phyloP scores from a whole-genome alignment of 768 basidiomycete genomes.

The Lactifluus pinguis region DNA sequence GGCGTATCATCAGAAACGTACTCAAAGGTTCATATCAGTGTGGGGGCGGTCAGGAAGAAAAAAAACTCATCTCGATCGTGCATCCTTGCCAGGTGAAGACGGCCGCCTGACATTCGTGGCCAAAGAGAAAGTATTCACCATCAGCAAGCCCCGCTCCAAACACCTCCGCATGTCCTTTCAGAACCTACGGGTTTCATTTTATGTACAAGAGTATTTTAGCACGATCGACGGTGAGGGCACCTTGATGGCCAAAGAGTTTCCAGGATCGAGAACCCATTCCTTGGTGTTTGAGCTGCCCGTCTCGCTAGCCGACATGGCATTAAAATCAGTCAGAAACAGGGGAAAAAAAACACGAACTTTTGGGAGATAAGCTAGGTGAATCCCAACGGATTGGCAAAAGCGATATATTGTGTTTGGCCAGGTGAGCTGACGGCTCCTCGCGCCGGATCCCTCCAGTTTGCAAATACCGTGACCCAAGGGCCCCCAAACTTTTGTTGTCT shows the following conservation, averaged over 20 bases:
- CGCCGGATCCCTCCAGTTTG: no score
- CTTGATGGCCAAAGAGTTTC: constrained; percentile 67
- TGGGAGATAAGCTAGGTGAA: background rate
- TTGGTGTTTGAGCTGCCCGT: constrained; percentile 22
- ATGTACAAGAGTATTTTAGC: background rate
- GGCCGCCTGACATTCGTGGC: constrained; percentile 80
- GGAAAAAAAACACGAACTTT: background rate
- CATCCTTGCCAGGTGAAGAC: constrained; percentile 88
- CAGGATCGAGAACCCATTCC: constrained; percentile 70
- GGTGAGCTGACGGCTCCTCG: no score
- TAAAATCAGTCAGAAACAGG: constrained; percentile 1
- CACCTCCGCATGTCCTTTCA: constrained; percentile 76
- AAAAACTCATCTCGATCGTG: constrained; percentile 78
- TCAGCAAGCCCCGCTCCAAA: constrained; percentile 84
- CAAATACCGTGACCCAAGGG: no score
- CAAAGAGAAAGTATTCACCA: constrained; percentile 71
- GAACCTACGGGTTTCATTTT: constrained; percentile 36
- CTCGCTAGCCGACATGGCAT: constrained; percentile 1
- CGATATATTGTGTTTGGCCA: no score
- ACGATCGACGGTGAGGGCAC: constrained; percentile 29
- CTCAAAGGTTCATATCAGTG: constrained; percentile 13
- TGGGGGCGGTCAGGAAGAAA: background rate
- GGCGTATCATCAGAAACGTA: constrained; percentile 92
- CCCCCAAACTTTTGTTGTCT: no score
- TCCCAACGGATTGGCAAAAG: background rate